Conservation (phyloP, 2,329 filamentous ascomycete species). For the Exophiala sp. region DNA sequence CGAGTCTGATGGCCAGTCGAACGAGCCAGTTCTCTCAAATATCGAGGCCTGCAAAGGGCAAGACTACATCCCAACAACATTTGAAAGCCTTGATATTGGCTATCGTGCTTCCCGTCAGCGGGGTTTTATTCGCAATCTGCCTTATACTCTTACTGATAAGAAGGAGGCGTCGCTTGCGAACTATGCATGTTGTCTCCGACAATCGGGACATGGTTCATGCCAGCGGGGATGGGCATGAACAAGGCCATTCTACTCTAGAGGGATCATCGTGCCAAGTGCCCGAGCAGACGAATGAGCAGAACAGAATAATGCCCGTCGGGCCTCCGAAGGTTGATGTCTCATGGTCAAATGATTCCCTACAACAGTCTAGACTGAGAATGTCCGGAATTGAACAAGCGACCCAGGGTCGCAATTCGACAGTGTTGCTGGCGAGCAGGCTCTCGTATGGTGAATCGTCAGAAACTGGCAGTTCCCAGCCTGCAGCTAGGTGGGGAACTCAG, state of each 20-base stretch:
- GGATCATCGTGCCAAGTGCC: not conserved
- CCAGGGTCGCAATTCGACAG: conserved; percentile 21
- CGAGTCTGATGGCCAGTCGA: conserved; percentile 2
- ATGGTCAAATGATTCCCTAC: conserved; percentile 20
- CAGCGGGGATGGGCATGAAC: not conserved
- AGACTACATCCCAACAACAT: conserved; percentile 1
- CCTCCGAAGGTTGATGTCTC: conserved; percentile 13
- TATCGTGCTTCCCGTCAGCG: conserved; percentile 10
- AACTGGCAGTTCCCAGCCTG: not conserved
- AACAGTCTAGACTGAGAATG: conserved; percentile 9
- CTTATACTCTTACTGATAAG: conserved; percentile 8
- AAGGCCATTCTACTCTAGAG: not conserved
- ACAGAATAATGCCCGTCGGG: not conserved
- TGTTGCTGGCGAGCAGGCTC: not conserved
- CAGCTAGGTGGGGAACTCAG: not conserved
- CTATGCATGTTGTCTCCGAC: not conserved
- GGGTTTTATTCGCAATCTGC: conserved; percentile 4
- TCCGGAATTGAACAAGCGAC: conserved; percentile 26
- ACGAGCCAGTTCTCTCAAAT: conserved; percentile 5
- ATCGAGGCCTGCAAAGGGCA: not conserved
- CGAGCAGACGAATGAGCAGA: not conserved
- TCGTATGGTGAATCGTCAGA: not conserved
- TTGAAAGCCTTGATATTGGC: conserved; percentile 13
- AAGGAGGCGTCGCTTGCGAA: conserved; percentile 5
- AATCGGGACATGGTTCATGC: not conserved